A percentile compares a stretch with the other conserved stretches of the same genome.
phyloP scores from a whole-genome alignment of 108 stramenopile genomes.

The Poteriospumella lacustris region DNA sequence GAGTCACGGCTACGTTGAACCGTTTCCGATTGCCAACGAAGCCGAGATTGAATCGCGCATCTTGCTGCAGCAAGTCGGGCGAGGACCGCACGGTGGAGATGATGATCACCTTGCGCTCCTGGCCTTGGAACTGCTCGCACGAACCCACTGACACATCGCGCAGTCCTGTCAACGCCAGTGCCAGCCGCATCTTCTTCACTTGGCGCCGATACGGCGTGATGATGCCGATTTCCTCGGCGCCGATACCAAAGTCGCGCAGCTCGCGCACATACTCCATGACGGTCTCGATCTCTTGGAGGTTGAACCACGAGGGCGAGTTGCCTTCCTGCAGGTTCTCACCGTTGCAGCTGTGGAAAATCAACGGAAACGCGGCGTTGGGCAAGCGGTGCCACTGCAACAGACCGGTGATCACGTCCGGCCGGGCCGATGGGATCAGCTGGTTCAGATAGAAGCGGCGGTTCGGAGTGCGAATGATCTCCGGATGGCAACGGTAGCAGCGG shows the following conservation, averaged over 20 bases:
- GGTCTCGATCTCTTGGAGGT: neutral
- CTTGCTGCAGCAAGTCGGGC: neutral
- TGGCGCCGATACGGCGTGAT: conserved; percentile 16
- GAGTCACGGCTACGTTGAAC: conserved; percentile 19
- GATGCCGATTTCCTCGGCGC: conserved; percentile 2
- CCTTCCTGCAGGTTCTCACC: neutral
- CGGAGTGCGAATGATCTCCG: neutral
- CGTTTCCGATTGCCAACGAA: conserved; percentile 17
- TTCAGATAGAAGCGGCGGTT: conserved; percentile 11
- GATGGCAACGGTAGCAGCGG: conserved; percentile 21
- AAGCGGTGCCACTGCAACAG: neutral
- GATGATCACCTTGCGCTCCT: conserved; percentile 10
- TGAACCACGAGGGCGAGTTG: conserved; percentile 18
- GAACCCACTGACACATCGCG: neutral
- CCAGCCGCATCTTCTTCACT: neutral
- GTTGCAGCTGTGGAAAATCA: neutral
- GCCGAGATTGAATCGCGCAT: neutral
- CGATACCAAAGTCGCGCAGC: neutral
- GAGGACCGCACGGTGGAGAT: conserved; percentile 22
- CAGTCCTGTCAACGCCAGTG: neutral
- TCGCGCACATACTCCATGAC: neutral
- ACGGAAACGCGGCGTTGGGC: neutral
- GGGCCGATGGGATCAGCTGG: neutral
- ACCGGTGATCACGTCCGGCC: neutral
- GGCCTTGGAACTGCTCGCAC: conserved; percentile 24